A percentile compares a stretch with the other conserved stretches of the same genome.
Conservation (phyloP, 2,329 filamentous ascomycete species). For the Dactylellina drechsleri region DNA sequence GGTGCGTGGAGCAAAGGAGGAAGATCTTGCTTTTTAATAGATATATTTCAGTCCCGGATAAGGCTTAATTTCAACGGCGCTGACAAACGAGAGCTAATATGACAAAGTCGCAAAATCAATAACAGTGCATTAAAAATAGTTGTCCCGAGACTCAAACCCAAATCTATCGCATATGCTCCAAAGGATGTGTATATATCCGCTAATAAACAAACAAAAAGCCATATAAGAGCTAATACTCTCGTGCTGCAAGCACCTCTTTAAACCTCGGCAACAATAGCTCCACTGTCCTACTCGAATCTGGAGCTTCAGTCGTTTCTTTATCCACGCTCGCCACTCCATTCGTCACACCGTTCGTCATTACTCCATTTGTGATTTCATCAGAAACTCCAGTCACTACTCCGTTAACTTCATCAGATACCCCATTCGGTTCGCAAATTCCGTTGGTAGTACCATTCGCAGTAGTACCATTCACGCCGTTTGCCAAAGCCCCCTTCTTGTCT, state of each 20-base stretch:
- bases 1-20: too few species aligned
- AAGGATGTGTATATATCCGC: slow-evolving; percentile 2
- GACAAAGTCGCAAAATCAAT: neutral
- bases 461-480: neutral
- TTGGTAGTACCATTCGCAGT: slow-evolving; percentile 58
- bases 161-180: neutral
- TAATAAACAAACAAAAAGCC: neutral
- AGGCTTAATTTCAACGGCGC: neutral
- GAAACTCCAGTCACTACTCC: slow-evolving; percentile 61
- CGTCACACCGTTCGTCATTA: slow-evolving; percentile 57
- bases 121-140: too few species aligned
- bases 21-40: neutral
- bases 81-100: neutral
- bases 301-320: slow-evolving; percentile 60
- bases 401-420: slow-evolving; percentile 57
- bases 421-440: slow-evolving; percentile 63
- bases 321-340: slow-evolving; percentile 53
- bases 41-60: neutral
- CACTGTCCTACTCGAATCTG: slow-evolving; percentile 64
- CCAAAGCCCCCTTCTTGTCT: slow-evolving; percentile 9
- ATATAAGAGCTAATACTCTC: slow-evolving; percentile 18
- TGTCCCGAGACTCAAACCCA: neutral
- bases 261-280: slow-evolving; percentile 63
- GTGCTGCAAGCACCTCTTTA: slow-evolving; percentile 59
- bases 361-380: slow-evolving; percentile 63